Conservation (phyloP, 2,329 filamentous ascomycete genomes). For the Pyrenochaeta sp. region DNA sequence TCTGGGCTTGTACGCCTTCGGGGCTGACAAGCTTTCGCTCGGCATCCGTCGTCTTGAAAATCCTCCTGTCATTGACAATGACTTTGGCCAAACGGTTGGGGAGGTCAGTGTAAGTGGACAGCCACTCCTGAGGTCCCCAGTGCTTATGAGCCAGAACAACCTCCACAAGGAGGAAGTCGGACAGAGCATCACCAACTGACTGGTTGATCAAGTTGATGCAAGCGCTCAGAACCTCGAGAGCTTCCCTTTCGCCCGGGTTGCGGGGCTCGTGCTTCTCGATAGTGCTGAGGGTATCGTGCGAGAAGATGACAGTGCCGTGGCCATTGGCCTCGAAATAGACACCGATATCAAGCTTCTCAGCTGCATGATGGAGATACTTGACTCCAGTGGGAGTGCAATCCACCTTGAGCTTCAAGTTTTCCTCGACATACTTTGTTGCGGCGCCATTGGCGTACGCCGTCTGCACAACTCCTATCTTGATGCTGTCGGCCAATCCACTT, state of each 20-base stretch:
- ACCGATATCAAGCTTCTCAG: constrained; percentile 90
- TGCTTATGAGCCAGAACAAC: constrained; percentile 94
- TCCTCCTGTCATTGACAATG: constrained; percentile 84
- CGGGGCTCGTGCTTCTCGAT: constrained; percentile 84
- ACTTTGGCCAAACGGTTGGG: constrained; percentile 95
- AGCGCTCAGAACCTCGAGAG: constrained; percentile 82
- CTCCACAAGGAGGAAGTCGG: constrained; percentile 94
- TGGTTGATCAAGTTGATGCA: constrained; percentile 96
- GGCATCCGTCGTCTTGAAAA: constrained; percentile 91
- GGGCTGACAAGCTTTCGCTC: constrained; percentile 87
- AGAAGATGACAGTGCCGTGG: constrained; percentile 96
- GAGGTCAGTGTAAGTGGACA: constrained; percentile 89
- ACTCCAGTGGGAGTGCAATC: constrained; percentile 95
- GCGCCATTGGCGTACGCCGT: constrained; percentile 98
- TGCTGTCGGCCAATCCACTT: constrained; percentile 77
- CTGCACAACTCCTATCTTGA: constrained; percentile 94
- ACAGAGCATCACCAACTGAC: constrained; percentile 94
- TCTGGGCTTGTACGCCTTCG: constrained; percentile 79
- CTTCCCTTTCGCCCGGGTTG: constrained; percentile 89
- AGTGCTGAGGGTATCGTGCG: constrained; percentile 76
- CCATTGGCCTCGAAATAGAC: constrained; percentile 99
- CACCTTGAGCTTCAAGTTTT: constrained; percentile 85
- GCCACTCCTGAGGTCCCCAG: constrained; percentile 91
- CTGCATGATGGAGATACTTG: constrained; percentile 97
- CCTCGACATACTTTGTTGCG: constrained; percentile 89